Conservation (phyloP, 495 filamentous ascomycete species). For the Aspergillus funiculosus region DNA sequence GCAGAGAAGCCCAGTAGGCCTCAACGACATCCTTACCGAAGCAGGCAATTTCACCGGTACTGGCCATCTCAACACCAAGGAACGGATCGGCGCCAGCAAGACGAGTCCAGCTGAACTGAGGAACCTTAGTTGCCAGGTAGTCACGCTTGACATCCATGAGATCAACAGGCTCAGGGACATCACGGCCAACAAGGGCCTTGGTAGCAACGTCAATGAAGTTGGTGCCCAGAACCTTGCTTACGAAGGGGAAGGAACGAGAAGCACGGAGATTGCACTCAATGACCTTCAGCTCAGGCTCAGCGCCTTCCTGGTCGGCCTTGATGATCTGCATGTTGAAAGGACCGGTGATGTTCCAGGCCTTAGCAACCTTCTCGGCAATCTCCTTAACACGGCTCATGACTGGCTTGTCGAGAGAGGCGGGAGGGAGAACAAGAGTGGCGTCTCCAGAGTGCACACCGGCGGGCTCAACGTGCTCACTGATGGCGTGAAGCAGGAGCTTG, state of each 20-base stretch:
- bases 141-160: slow-evolving; percentile 83
- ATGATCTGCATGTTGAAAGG: slow-evolving; percentile 99
- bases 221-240: slow-evolving; percentile 90
- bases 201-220: slow-evolving; percentile 98
- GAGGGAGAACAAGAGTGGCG: slow-evolving; percentile 86
- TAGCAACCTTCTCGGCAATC: slow-evolving; percentile 91
- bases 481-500: slow-evolving; percentile 83
- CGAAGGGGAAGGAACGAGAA: slow-evolving; percentile 96
- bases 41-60: slow-evolving; percentile 96
- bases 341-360: slow-evolving; percentile 93
- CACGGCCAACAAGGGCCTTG: slow-evolving; percentile 80
- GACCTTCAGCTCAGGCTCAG: slow-evolving; percentile 76
- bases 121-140: slow-evolving; percentile 94
- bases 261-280: slow-evolving; percentile 98
- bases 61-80: slow-evolving; percentile 95
- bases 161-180: slow-evolving; percentile 81
- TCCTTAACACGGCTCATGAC: slow-evolving; percentile 84
- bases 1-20: slow-evolving; percentile 93
- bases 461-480: slow-evolving; percentile 94
- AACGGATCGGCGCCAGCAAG: slow-evolving; percentile 97
- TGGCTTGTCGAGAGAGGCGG: slow-evolving; percentile 64
- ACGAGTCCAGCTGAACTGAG: slow-evolving; percentile 98
- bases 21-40: slow-evolving; percentile 94
- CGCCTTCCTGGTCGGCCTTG: slow-evolving; percentile 70
- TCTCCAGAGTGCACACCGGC: slow-evolving; percentile 97